Conservation (phyloP, 495 filamentous ascomycete species). For the Aspergillus homomorphus region DNA sequence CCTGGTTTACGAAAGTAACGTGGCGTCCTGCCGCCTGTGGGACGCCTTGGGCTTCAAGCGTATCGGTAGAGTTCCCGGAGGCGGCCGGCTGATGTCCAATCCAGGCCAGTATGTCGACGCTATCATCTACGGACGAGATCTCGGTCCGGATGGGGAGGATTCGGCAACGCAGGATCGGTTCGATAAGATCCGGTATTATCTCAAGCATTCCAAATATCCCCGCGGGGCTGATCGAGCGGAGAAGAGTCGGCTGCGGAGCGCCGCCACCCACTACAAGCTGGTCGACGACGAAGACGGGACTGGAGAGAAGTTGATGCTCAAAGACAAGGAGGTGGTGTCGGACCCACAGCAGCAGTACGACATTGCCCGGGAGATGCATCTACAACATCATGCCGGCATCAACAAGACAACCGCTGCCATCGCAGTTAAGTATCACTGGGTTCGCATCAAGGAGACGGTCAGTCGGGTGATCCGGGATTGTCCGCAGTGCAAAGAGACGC, state of each 20-base stretch:
- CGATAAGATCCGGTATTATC: conserved; percentile 96
- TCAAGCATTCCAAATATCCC: conserved; percentile 92
- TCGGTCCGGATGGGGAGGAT: conserved; percentile 75
- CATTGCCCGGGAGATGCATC: conserved; percentile 74
- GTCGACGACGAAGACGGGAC: conserved; percentile 43
- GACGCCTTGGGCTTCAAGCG: conserved; percentile 97
- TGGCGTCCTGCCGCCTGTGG: conserved; percentile 93
- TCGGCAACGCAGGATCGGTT: conserved; percentile 94
- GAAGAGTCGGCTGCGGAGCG: conserved; percentile 88
- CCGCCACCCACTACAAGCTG: conserved; percentile 94
- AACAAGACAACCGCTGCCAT: conserved; percentile 97
- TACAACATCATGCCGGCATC: conserved; percentile 83
- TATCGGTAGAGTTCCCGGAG: conserved; percentile 86
- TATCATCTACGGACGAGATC: conserved; percentile 92
- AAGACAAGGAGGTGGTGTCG: conserved; percentile 94
- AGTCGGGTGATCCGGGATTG: conserved; percentile 92
- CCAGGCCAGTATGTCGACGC: conserved; percentile 84
- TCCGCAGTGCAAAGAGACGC: conserved; percentile 78
- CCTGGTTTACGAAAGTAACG: conserved; percentile 95
- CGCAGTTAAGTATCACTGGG: conserved; percentile 94
- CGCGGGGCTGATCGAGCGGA: conserved; percentile 90
- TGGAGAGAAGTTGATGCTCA: conserved; percentile 84
- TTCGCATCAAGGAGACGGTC: conserved; percentile 97
- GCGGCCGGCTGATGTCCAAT: conserved; percentile 77
- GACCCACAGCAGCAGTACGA: conserved; percentile 91